Percentiles rank a stretch among this genome's conserved stretches.
phyloP scores from a whole-genome alignment of 2,329 filamentous ascomycete species.

The Fulvia fulva region DNA sequence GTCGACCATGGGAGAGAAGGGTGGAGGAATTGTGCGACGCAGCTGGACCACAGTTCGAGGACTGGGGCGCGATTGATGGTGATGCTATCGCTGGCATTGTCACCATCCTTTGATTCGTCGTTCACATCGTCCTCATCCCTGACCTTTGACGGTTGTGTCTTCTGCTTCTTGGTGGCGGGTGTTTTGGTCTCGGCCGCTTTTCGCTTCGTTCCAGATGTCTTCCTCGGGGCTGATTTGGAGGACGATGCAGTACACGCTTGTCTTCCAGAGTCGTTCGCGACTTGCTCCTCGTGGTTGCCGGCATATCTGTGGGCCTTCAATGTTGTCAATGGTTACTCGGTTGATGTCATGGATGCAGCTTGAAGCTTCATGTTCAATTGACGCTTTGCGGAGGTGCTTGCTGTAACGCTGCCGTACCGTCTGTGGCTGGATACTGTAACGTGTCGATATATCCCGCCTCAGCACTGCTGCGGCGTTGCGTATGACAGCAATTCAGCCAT shows the following conservation, averaged over 20 bases:
- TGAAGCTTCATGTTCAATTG: too few species aligned
- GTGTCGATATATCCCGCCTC: too few species aligned
- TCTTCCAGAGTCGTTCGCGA: neutral
- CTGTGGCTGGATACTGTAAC: too few species aligned
- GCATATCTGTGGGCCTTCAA: neutral
- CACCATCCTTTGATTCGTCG: conserved; percentile 1
- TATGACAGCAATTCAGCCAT: too few species aligned
- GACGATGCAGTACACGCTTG: neutral
- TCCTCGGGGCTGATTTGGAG: neutral
- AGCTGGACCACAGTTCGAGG: conserved; percentile 30
- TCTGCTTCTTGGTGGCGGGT: conserved; percentile 11
- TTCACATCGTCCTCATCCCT: neutral
- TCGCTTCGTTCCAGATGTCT: conserved; percentile 1
- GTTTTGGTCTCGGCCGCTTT: conserved; percentile 4
- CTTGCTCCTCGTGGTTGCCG: neutral
- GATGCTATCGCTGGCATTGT: conserved; percentile 11
- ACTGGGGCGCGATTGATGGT: conserved; percentile 34
- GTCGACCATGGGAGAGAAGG: conserved; percentile 29
- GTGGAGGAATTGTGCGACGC: conserved; percentile 28
- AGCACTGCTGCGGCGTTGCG: too few species aligned
- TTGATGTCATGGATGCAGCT: neutral
- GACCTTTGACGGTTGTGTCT: conserved; percentile 2
- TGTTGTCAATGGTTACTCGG: neutral
- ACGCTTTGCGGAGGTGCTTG: too few species aligned
- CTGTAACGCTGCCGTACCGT: too few species aligned